Evolutionary conservation across 139 green algal genomes (phyloP).

Genomic region (Raphidocelis subcapitata): DNA sequence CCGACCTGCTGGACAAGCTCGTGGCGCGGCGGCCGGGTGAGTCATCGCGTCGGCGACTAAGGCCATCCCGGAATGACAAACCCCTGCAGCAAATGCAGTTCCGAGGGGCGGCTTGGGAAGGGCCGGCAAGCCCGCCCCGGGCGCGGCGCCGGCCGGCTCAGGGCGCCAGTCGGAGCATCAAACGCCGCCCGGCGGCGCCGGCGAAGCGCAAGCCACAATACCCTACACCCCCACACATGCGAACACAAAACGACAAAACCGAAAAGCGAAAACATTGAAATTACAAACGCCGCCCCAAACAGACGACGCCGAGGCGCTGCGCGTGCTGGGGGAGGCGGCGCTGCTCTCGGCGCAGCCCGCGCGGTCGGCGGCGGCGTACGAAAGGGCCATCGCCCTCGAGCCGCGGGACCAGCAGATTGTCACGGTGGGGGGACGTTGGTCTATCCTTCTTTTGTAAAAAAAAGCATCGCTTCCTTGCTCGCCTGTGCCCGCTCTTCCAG

Average conservation of each 20-base stretch:
- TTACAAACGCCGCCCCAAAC: conserved; percentile 13
- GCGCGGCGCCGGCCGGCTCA: not conserved
- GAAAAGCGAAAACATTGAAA: too few relatives aligned
- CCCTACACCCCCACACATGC: not conserved
- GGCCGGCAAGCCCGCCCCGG: not conserved
- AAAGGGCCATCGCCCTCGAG: conserved; percentile 39
- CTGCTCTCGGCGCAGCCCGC: conserved; percentile 40
- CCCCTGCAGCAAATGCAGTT: too few relatives aligned
- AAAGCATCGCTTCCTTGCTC: not conserved
- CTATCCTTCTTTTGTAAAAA: not conserved
- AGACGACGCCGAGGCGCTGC: conserved; percentile 43
- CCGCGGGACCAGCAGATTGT: conserved; percentile 34
- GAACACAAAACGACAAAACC: too few relatives aligned
- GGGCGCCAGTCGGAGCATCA: not conserved
- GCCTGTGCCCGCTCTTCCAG: not conserved
- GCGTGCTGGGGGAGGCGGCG: conserved; percentile 49
- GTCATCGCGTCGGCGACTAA: not conserved
- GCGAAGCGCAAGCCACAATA: too few relatives aligned
- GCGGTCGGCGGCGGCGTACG: conserved; percentile 42
- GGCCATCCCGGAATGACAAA: too few relatives aligned
- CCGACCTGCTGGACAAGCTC: conserved; percentile 45
- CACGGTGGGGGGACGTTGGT: conserved; percentile 16
- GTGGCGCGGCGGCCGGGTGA: not conserved
- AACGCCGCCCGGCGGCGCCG: not conserved
- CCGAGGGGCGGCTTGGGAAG: not conserved